Conservation (phyloP, 2,329 filamentous ascomycete species). For the Pseudocercospora fuligena region DNA sequence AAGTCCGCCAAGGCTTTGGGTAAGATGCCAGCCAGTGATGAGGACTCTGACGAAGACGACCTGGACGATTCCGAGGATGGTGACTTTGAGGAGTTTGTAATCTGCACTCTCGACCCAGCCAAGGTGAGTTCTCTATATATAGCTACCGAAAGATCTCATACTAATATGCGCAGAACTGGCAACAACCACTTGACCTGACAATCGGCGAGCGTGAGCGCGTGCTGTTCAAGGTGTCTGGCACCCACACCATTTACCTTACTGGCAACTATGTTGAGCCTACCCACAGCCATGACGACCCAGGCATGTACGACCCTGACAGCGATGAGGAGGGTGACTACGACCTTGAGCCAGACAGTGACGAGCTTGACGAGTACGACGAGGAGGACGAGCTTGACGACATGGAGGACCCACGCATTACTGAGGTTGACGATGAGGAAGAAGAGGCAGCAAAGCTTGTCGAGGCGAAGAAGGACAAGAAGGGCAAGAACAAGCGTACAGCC, state of each 20-base stretch:
- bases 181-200: constrained; percentile 93
- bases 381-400: constrained; percentile 38
- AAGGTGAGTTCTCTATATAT: constrained; percentile 64
- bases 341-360: constrained; percentile 77
- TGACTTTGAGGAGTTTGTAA: constrained; percentile 84
- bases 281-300: constrained; percentile 62
- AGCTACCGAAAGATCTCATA: constrained; percentile 16
- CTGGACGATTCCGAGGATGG: constrained; percentile 54
- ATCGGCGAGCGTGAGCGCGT: constrained; percentile 86
- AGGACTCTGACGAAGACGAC: constrained; percentile 56
- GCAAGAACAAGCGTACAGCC: constrained; percentile 93
- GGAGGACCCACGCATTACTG: constrained; percentile 32
- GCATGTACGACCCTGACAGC: constrained; percentile 65
- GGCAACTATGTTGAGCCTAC: constrained; percentile 89
- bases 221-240: constrained; percentile 89
- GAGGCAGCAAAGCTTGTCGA: constrained; percentile 61
- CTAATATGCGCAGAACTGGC: constrained; percentile 73
- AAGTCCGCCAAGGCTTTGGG: constrained; percentile 70
- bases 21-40: constrained; percentile 62
- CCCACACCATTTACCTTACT: constrained; percentile 87
- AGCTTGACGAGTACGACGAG: constrained; percentile 60
- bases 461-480: constrained; percentile 73
- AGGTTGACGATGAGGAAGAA: constrained; percentile 58
- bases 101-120: constrained; percentile 94
- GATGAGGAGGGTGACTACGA: constrained; percentile 74